Evolutionary conservation across 495 filamentous ascomycete genomes (phyloP).

Genomic region (Glonium stellatum): DNA sequence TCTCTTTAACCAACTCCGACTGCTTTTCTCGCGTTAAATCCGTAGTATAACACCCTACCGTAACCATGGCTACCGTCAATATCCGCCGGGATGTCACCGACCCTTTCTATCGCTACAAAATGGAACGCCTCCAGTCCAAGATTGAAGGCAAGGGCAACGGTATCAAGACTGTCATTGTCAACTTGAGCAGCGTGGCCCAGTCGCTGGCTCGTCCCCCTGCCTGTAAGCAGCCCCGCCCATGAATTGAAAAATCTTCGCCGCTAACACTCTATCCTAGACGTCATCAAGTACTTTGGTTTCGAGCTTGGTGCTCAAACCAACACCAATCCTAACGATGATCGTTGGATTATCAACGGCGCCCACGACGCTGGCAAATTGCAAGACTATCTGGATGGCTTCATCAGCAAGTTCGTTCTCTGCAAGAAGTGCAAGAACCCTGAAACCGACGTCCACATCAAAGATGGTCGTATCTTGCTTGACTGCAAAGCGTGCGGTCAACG

Average conservation of each 20-base stretch:
- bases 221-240: constrained; percentile 41
- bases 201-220: constrained; percentile 86
- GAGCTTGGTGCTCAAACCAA: constrained; percentile 98
- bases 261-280: constrained; percentile 42
- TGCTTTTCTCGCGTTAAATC: constrained; percentile 22
- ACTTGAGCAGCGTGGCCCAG: constrained; percentile 87
- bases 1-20: constrained; percentile 15
- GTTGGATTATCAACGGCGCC: constrained; percentile 99
- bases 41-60: constrained; percentile 29
- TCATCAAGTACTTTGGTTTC: constrained; percentile 99
- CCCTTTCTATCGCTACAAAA: constrained; percentile 99
- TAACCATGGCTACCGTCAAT: constrained; percentile 85
- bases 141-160: constrained; percentile 99
- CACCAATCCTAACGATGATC: constrained; percentile 91
- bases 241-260: neutral
- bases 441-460: constrained; percentile 90
- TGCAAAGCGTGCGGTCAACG: constrained; percentile 98
- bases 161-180: constrained; percentile 96
- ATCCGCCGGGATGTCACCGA: constrained; percentile 98
- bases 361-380: constrained; percentile 94
- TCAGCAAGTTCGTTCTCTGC: constrained; percentile 95
- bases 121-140: constrained; percentile 97
- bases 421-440: constrained; percentile 99
- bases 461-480: constrained; percentile 81
- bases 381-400: constrained; percentile 97